These are phyloP conservation scores for Monosporascus sp. DNA, from an alignment of 2,329 filamentous ascomycete species.

Conservation along the genomic window DNA sequence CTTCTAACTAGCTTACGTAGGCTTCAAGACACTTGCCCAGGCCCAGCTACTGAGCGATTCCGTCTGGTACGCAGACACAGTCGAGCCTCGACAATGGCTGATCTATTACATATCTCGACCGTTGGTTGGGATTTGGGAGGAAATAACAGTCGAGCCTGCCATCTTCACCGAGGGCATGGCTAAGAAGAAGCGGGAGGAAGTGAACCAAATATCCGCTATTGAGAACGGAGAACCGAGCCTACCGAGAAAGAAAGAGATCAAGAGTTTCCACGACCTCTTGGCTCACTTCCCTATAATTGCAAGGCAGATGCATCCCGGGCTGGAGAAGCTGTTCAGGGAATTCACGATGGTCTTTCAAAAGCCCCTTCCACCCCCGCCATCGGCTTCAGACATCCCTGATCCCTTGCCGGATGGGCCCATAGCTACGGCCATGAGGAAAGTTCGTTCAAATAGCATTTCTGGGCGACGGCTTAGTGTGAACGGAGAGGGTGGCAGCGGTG, in stretches of 20 bases:
- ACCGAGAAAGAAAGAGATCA: conserved; percentile 82
- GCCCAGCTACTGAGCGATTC: conserved; percentile 79
- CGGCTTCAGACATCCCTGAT: conserved; percentile 53
- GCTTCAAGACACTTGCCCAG: conserved; percentile 88
- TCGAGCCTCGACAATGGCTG: conserved; percentile 89
- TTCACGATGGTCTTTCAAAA: conserved; percentile 83
- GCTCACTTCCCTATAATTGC: conserved; percentile 94
- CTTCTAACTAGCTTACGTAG: conserved; percentile 36
- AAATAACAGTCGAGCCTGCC: conserved; percentile 66
- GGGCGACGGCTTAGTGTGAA: conserved; percentile 27
- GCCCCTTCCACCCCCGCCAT: conserved; percentile 71
- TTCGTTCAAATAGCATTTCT: conserved; percentile 45
- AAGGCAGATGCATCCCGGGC: conserved; percentile 86
- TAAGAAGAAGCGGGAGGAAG: conserved; percentile 32
- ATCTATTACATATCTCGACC: conserved; percentile 94
- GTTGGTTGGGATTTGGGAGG: conserved; percentile 76
- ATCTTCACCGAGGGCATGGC: conserved; percentile 42
- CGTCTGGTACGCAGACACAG: conserved; percentile 83
- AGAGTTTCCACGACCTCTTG: conserved; percentile 82
- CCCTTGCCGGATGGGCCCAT: conserved; percentile 53
- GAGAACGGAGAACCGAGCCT: conserved; percentile 40
- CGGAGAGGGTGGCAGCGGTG: conserved; percentile 37
- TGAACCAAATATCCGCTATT: conserved; percentile 29
- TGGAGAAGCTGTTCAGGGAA: conserved; percentile 85
- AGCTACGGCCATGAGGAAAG: conserved; percentile 47